Conservation (phyloP, 768 basidiomycete genomes). For the Tulasnella calospora region DNA sequence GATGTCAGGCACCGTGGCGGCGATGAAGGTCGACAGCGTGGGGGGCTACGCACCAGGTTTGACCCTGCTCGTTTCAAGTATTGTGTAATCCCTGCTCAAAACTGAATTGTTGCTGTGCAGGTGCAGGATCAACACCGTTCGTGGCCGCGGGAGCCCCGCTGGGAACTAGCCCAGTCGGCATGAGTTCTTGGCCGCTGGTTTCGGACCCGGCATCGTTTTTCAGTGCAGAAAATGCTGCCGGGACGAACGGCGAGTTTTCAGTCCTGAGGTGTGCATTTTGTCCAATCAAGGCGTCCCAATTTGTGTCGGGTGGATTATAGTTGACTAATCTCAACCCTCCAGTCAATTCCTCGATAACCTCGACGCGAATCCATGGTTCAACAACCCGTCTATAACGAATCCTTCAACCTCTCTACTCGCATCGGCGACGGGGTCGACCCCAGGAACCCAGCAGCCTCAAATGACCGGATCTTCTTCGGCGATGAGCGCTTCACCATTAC, state of each 20-base stretch:
- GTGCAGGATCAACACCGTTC: conserved; percentile 12
- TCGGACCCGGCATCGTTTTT: conserved; percentile 14
- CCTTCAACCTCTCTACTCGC: conserved; percentile 15
- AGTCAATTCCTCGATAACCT: conserved; percentile 87
- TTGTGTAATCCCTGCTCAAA: not conserved
- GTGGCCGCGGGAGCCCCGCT: conserved; percentile 1
- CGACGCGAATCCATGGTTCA: conserved; percentile 78
- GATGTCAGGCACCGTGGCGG: conserved; percentile 2
- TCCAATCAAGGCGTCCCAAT: conserved; percentile 16
- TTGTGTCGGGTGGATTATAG: conserved; percentile 21
- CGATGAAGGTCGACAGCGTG: conserved; percentile 14
- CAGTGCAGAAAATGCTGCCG: not conserved
- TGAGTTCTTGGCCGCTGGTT: conserved; percentile 12
- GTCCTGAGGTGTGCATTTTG: conserved; percentile 59
- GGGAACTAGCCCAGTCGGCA: conserved; percentile 7
- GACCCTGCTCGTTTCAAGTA: not conserved
- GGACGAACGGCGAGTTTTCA: conserved; percentile 52
- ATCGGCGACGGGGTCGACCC: conserved; percentile 13
- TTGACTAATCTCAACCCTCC: conserved; percentile 24
- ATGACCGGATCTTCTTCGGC: conserved; percentile 29
- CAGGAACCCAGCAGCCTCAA: conserved; percentile 38
- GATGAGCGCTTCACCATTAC: conserved; percentile 21
- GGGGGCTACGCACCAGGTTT: conserved; percentile 1
- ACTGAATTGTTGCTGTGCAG: conserved; percentile 11
- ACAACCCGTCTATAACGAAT: conserved; percentile 32